A percentile compares a stretch with the other conserved stretches of the same genome.
These are phyloP conservation scores for Ceratocystis diversiconidia DNA, from an alignment of 2,329 filamentous ascomycete species.

Conservation along the genomic window DNA sequence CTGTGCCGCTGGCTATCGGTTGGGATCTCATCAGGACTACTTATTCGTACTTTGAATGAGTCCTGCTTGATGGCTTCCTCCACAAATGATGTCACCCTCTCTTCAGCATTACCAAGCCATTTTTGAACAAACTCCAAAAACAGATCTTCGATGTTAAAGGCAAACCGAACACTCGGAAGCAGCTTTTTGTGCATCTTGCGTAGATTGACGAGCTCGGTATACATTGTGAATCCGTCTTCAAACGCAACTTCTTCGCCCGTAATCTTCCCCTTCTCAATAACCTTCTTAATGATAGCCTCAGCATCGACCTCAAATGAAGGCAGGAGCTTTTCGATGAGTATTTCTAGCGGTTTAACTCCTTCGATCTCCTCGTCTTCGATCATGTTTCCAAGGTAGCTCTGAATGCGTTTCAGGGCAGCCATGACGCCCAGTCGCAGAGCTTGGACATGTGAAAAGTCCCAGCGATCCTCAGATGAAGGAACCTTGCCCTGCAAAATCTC, in stretches of 20 bases:
- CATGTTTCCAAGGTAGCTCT: constrained; percentile 72
- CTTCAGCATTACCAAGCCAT: constrained; percentile 74
- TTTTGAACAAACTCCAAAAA: constrained; percentile 90
- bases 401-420: constrained; percentile 72
- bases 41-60: constrained; percentile 59
- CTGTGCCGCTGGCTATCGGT: constrained; percentile 80
- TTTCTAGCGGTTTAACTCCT: constrained; percentile 51
- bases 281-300: constrained; percentile 66
- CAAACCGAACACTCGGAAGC: constrained; percentile 60
- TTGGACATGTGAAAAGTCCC: constrained; percentile 85
- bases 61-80: constrained; percentile 87
- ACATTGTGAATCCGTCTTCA: constrained; percentile 87
- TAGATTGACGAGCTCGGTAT: constrained; percentile 75
- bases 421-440: constrained; percentile 75
- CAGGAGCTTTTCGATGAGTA: constrained; percentile 70
- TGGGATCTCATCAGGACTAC: constrained; percentile 46
- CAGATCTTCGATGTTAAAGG: constrained; percentile 73
- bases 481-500: constrained; percentile 66
- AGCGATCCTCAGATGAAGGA: constrained; percentile 63
- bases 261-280: constrained; percentile 58
- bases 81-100: constrained; percentile 67
- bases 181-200: constrained; percentile 65
- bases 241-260: constrained; percentile 64
- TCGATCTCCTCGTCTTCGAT: constrained; percentile 55
- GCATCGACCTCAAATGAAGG: constrained; percentile 85